Base-by-base conservation (phyloP, 2,329 filamentous ascomycete species). In the Beauveria sp. region DNA sequence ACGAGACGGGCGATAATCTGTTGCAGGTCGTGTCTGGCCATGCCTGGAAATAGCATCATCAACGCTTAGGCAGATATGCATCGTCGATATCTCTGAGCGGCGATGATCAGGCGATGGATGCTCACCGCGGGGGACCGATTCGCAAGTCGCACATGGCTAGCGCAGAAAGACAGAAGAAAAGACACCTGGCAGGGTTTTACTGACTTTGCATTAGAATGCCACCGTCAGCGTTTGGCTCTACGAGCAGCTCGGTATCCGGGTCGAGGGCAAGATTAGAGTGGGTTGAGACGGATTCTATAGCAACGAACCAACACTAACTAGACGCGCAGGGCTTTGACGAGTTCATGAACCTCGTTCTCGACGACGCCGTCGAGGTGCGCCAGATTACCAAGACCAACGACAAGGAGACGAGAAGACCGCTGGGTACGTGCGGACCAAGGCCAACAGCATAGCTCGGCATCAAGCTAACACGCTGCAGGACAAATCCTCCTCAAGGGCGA, bases 281-380 rank as follows among this genome's bases (percentile, higher is more conserved):
- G 65, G 87, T 75, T 47, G n/a, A 38, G 3, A n/a, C 30, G 10
- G 5, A 26, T 38, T 45, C 20, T 47, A 62, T 24, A 3, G 42
- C 20, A 95, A 93, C 67, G 90, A 95, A 73, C 90, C 93, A 28
- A 38, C 50, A 52, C 67, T 71, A 60, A 70, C 62, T 55, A 20
- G n/a, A 8, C n/a, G 28, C 47, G 1, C 65, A 96, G 92, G 93
- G 95, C 16, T 99, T 99, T 68, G 95, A 99, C 74, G 95, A 99
- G 76, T 99, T 98, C 79, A 97, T 99, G 93, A 99, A 99, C 78
- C 81, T 99, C 55, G 95, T 98, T 45, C 84, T 96, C 67, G 95
- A 99, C 71, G 92, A 99, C 69, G 95, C 95, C 34, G 86, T 97
- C 62, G 93, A 98, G 77, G 92, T 99, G 50, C 90, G 88, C 74